Evolutionary conservation across 2,329 filamentous ascomycete genomes (phyloP).

Genomic region (Clathrospora elynae): DNA sequence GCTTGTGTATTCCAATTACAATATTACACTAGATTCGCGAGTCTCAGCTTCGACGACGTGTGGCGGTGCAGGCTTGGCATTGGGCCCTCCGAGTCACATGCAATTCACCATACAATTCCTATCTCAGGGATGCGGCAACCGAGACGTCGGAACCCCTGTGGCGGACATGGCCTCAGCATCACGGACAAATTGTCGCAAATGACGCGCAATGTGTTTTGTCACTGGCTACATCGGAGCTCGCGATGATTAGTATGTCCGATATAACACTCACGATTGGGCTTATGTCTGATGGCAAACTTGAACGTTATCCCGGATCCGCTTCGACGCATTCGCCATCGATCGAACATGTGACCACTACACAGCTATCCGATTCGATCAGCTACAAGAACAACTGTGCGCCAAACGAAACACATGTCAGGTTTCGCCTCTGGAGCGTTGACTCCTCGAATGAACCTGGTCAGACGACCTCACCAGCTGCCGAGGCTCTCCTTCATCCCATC

Average conservation of each 20-base stretch:
- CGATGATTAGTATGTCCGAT: no score
- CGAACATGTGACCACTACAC: slow-evolving; percentile 16
- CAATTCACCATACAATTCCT: slow-evolving; percentile 20
- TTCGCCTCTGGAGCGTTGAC: slow-evolving; percentile 6
- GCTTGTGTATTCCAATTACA: slow-evolving; percentile 14
- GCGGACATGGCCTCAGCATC: slow-evolving; percentile 29
- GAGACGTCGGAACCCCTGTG: slow-evolving; percentile 26
- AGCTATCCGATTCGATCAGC: slow-evolving; percentile 12
- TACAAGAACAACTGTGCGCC: slow-evolving; percentile 4
- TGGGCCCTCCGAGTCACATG: slow-evolving; percentile 32
- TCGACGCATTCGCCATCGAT: slow-evolving; percentile 12
- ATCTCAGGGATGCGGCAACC: slow-evolving; percentile 15
- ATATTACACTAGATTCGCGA: slow-evolving; percentile 18
- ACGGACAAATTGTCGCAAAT: slow-evolving; percentile 20
- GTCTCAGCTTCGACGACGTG: slow-evolving; percentile 23
- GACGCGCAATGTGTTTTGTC: slow-evolving; percentile 16
- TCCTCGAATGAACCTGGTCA: slow-evolving; percentile 5
- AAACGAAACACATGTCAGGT: slow-evolving; percentile 10
- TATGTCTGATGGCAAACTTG: slow-evolving; percentile 15
- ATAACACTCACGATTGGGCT: slow-evolving; percentile 3
- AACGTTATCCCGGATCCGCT: slow-evolving; percentile 12
- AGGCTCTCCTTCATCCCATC: background rate
- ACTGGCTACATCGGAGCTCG: slow-evolving; percentile 9
- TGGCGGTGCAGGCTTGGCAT: slow-evolving; percentile 40
- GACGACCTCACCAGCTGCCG: slow-evolving; percentile 12